A percentile compares a stretch with the other conserved stretches of the same genome.
Evolutionary conservation across 768 basidiomycete species (phyloP).

Genomic region (Candolleomyces eurysporus): DNA sequence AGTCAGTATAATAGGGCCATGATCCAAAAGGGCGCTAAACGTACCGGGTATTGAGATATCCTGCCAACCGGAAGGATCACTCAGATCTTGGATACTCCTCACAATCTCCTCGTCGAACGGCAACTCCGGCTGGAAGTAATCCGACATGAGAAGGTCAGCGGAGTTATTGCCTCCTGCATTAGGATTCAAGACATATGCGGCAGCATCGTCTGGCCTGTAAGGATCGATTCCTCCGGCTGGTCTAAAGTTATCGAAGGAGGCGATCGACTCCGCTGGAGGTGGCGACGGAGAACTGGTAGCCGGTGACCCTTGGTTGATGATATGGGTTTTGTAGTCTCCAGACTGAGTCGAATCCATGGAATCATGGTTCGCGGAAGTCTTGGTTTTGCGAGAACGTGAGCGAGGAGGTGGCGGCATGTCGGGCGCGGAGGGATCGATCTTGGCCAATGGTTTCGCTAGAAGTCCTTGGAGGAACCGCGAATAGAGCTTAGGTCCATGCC

Average conservation of each 20-base stretch:
- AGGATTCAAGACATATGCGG: slow-evolving; percentile 22
- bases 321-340: slow-evolving; percentile 10
- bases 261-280: slow-evolving; percentile 40
- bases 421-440: slow-evolving; percentile 21
- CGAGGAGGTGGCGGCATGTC: slow-evolving; percentile 7
- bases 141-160: slow-evolving; percentile 18
- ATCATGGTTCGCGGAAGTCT: slow-evolving; percentile 6
- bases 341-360: slow-evolving; percentile 10
- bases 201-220: slow-evolving; percentile 17
- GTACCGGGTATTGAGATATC: slow-evolving; percentile 55
- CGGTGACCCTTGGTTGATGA: slow-evolving; percentile 37
- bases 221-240: slow-evolving; percentile 18
- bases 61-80: slow-evolving; percentile 53
- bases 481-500: slow-evolving; percentile 79
- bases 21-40: slow-evolving; percentile 14
- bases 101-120: slow-evolving; percentile 59
- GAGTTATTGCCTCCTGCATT: background rate
- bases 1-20: background rate
- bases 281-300: slow-evolving; percentile 42
- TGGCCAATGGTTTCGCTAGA: slow-evolving; percentile 55
- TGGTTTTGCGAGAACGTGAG: slow-evolving; percentile 9
- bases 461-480: slow-evolving; percentile 75
- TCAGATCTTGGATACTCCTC: slow-evolving; percentile 59
- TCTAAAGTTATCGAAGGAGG: slow-evolving; percentile 47
- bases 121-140: slow-evolving; percentile 53